Conservation (phyloP, 2,329 filamentous ascomycete genomes). For the Dothiorella sarmentorum region DNA sequence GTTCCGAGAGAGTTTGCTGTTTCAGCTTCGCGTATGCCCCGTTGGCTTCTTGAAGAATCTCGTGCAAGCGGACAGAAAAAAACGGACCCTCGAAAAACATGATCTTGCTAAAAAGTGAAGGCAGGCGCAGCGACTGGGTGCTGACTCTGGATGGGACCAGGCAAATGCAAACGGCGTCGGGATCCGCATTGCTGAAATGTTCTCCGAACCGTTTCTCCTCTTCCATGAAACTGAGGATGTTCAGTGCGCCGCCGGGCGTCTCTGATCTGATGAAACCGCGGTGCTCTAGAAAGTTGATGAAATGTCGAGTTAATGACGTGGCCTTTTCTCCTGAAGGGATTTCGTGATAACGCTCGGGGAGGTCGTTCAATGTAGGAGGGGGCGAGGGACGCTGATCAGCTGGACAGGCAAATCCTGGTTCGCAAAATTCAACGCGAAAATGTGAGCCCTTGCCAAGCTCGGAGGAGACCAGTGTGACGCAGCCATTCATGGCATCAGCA, state of each 20-base stretch:
- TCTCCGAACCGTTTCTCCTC: conserved; percentile 24
- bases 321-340: background rate
- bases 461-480: conserved; percentile 38
- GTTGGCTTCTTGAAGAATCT: conserved; percentile 21
- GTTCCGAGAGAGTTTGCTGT: background rate
- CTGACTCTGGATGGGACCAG: conserved; percentile 27
- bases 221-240: conserved; percentile 28
- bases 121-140: conserved; percentile 22
- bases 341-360: conserved; percentile 21
- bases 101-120: conserved; percentile 23
- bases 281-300: conserved; percentile 21
- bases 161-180: conserved; percentile 28
- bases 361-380: background rate
- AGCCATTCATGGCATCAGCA: conserved; percentile 40
- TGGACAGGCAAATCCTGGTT: conserved; percentile 27
- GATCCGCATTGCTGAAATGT: conserved; percentile 18
- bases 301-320: conserved; percentile 19
- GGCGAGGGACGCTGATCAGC: background rate
- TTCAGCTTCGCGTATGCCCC: conserved; percentile 5
- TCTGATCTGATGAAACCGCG: conserved; percentile 19
- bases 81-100: conserved; percentile 31
- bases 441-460: conserved; percentile 38
- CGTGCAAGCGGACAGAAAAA: conserved; percentile 22
- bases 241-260: conserved; percentile 20
- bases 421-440: conserved; percentile 35